Conservation (phyloP, 2,329 filamentous ascomycete genomes). For the Ceratocystis ficicola region DNA sequence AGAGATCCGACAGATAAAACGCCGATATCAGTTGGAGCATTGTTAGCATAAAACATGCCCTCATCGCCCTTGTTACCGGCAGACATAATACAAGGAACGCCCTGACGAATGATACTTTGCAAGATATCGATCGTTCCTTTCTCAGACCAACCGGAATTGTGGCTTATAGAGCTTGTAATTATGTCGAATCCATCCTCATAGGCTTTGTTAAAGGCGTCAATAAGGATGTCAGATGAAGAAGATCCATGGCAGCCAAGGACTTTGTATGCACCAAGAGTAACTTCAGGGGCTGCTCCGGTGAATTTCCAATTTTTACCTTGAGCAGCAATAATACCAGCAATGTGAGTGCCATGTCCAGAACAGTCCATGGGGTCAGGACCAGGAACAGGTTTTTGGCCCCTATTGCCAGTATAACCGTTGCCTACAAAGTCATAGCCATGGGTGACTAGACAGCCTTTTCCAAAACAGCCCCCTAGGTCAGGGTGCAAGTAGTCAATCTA, state of each 20-base stretch:
- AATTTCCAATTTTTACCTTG: constrained; percentile 37
- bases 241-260: constrained; percentile 45
- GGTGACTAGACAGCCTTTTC: constrained; percentile 44
- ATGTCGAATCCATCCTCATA: constrained; percentile 47
- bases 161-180: constrained; percentile 45
- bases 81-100: constrained; percentile 42
- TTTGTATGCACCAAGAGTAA: constrained; percentile 44
- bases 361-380: constrained; percentile 45
- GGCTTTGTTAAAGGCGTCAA: constrained; percentile 47
- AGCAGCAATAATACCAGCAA: constrained; percentile 51
- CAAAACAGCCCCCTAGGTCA: constrained; percentile 53
- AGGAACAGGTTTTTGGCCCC: constrained; percentile 29
- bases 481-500: constrained; percentile 51
- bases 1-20: constrained; percentile 41
- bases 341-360: constrained; percentile 48
- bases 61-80: constrained; percentile 39
- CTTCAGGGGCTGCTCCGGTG: constrained; percentile 45
- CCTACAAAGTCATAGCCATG: constrained; percentile 48
- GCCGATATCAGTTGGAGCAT: constrained; percentile 37
- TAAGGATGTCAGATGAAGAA: constrained; percentile 44
- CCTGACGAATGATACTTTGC: constrained; percentile 41
- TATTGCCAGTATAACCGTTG: constrained; percentile 36
- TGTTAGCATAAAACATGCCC: constrained; percentile 38
- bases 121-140: constrained; percentile 40
- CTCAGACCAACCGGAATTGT: constrained; percentile 40